Conservation (phyloP, 257 asterid species). For the Solanum tacnaense region DNA sequence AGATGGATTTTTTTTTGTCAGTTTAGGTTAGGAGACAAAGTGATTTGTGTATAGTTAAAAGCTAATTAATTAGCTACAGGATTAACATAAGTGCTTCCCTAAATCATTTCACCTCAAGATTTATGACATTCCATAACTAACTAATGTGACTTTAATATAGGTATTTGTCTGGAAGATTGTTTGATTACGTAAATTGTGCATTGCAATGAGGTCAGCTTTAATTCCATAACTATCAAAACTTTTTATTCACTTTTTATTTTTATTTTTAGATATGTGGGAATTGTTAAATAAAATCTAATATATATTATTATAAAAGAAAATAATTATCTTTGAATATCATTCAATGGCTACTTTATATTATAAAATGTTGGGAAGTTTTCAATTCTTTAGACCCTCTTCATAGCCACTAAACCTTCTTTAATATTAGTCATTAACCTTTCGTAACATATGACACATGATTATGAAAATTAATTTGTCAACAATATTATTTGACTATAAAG, state of each 20-base stretch:
- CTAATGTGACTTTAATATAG: constrained; percentile 1
- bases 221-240: no score
- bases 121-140: constrained; percentile 11
- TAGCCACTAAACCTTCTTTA: not conserved
- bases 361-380: not conserved
- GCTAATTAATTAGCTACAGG: not conserved
- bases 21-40: constrained; percentile 4
- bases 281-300: no score
- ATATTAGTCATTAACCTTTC: not conserved
- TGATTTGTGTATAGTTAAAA: not conserved
- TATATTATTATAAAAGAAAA: no score
- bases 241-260: no score
- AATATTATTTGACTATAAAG: no score
- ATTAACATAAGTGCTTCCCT: constrained; percentile 1
- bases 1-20: not conserved
- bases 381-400: not conserved
- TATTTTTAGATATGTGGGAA: not conserved
- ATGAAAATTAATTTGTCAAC: not conserved
- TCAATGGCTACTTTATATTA: not conserved
- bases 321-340: not conserved
- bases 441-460: not conserved
- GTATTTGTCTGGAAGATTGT: not conserved
- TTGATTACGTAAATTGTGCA: constrained; percentile 3
- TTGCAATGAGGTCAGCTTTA: not conserved
- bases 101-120: constrained; percentile 19